phyloP scores from a whole-genome alignment of 371 early-diverging fungal genomes.

The Apophysomyces variabilis region DNA sequence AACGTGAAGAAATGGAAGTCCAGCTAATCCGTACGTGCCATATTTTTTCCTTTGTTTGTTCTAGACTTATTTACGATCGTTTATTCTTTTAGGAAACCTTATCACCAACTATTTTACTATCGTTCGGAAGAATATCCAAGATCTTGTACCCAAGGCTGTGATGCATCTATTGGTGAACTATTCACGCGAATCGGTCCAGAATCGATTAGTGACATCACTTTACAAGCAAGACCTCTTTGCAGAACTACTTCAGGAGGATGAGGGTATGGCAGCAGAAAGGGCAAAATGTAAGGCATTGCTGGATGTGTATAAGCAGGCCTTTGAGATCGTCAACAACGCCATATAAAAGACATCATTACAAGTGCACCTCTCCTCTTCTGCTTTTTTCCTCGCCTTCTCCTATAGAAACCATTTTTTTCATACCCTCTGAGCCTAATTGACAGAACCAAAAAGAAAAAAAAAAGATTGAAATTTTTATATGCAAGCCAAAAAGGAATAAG shows the following conservation, averaged over 20 bases:
- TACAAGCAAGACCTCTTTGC: slow-evolving; percentile 80
- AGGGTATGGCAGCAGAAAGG: slow-evolving; percentile 77
- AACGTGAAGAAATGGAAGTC: slow-evolving; percentile 85
- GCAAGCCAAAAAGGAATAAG: too few species aligned
- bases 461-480: too few species aligned
- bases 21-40: slow-evolving; percentile 77
- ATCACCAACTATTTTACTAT: slow-evolving; percentile 35
- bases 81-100: slow-evolving; percentile 37
- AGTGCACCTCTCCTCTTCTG: neutral
- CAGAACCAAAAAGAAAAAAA: too few species aligned
- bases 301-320: slow-evolving; percentile 84
- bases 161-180: slow-evolving; percentile 86
- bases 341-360: slow-evolving; percentile 41
- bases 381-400: neutral
- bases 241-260: slow-evolving; percentile 86
- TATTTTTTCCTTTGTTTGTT: neutral
- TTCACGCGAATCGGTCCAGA: slow-evolving; percentile 80
- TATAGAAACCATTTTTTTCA: neutral
- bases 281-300: slow-evolving; percentile 82
- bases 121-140: slow-evolving; percentile 80
- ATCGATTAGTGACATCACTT: slow-evolving; percentile 83
- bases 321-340: slow-evolving; percentile 77
- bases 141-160: slow-evolving; percentile 91
- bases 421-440: too few species aligned
- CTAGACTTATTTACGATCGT: neutral